phyloP scores from a whole-genome alignment of 352 stramenopile genomes.

The Phytophthora podocarpi region DNA sequence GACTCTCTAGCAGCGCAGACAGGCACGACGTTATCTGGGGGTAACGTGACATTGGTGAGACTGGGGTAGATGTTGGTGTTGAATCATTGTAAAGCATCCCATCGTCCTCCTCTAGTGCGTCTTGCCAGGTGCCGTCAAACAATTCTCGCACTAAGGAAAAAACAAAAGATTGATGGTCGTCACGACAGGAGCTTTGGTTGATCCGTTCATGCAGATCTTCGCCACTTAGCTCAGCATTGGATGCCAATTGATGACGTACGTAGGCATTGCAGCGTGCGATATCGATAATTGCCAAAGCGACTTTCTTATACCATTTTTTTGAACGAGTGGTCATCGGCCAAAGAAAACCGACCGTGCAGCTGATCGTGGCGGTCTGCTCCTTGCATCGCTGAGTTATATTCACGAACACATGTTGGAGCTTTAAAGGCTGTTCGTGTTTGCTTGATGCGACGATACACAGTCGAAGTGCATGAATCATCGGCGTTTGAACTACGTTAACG shows the following conservation, averaged over 20 bases:
- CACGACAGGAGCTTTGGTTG: background rate
- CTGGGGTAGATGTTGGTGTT: background rate
- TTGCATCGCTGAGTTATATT: too few relatives aligned
- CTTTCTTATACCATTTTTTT: background rate
- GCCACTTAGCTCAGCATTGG: too few relatives aligned
- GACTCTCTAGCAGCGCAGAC: background rate
- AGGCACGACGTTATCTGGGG: background rate
- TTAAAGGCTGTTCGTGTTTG: too few relatives aligned
- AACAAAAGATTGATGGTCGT: background rate
- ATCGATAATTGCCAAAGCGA: background rate
- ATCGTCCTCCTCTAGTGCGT: background rate
- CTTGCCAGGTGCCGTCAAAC: background rate
- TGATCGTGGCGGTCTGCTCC: too few relatives aligned
- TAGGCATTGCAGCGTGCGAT: conserved; percentile 2
- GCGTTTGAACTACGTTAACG: too few relatives aligned
- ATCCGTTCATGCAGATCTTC: too few relatives aligned
- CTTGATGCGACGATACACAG: too few relatives aligned
- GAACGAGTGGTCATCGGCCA: too few relatives aligned
- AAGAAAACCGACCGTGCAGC: too few relatives aligned
- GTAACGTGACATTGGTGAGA: background rate
- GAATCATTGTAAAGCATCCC: background rate
- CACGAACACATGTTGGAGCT: too few relatives aligned
- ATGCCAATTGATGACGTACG: background rate
- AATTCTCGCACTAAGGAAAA: background rate
- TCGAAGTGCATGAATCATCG: too few relatives aligned